Percentiles rank a stretch among this genome's conserved stretches.
phyloP scores from a whole-genome alignment of 257 asterid genomes.

The Nicotiana paniculata region DNA sequence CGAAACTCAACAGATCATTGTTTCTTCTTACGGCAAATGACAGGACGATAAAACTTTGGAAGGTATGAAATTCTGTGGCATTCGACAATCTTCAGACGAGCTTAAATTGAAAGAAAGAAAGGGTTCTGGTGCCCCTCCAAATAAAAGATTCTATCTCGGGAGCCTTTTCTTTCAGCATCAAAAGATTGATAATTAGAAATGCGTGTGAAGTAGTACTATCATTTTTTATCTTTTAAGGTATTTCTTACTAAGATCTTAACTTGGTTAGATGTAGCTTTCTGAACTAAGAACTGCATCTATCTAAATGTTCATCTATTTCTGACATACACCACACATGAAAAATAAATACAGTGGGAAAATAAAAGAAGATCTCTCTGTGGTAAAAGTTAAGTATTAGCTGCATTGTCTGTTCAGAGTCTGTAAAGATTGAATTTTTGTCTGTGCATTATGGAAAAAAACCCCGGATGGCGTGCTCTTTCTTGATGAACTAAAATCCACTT shows the following conservation, averaged over 20 bases:
- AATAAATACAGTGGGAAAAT: background rate
- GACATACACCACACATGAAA: background rate
- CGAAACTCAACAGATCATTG: conserved; percentile 45
- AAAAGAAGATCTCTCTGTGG: background rate
- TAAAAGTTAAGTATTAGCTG: background rate
- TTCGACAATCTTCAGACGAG: background rate
- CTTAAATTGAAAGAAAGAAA: background rate
- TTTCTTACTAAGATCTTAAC: background rate
- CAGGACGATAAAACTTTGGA: conserved; percentile 84
- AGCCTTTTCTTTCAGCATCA: background rate
- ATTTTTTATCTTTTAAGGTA: background rate
- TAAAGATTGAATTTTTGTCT: background rate
- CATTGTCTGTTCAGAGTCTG: background rate
- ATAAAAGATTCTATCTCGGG: background rate
- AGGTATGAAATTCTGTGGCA: conserved; percentile 38
- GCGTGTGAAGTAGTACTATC: background rate
- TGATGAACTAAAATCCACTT: background rate
- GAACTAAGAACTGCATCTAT: background rate
- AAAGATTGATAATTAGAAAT: background rate
- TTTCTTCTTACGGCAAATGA: conserved; percentile 67
- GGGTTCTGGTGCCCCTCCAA: background rate
- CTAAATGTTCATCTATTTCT: background rate
- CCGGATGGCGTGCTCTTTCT: background rate
- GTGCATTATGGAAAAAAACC: background rate
- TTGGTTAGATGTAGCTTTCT: background rate